Conservation (phyloP, 805 yeast genomes). For the Brettanomyces sp. region DNA sequence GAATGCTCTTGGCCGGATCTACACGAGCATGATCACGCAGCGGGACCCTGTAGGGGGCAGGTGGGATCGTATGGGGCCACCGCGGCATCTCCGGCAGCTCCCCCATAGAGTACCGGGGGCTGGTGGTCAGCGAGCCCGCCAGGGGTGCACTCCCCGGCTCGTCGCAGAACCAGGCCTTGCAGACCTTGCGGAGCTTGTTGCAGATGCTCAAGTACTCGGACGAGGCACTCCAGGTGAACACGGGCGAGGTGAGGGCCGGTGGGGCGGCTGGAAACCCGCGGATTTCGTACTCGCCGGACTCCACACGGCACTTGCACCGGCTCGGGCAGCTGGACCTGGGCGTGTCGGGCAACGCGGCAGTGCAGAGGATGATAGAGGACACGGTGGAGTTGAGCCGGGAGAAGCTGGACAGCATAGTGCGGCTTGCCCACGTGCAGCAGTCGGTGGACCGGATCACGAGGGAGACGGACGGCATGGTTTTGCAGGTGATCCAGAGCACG, state of each 20-base stretch:
- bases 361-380: slow-evolving; percentile 53
- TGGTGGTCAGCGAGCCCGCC: no score
- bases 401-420: slow-evolving; percentile 59
- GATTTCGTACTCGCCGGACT: slow-evolving; percentile 47
- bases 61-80: no score
- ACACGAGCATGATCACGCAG: slow-evolving; percentile 22
- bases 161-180: no score
- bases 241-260: slow-evolving; percentile 43
- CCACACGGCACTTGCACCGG: slow-evolving; percentile 44
- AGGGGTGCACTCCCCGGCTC: no score
- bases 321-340: slow-evolving; percentile 33
- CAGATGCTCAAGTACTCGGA: slow-evolving; percentile 59
- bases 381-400: slow-evolving; percentile 50
- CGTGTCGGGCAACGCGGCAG: slow-evolving; percentile 54
- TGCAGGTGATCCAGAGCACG: slow-evolving; percentile 54
- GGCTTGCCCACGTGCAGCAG: slow-evolving; percentile 66
- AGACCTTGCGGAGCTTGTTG: slow-evolving; percentile 27
- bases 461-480: slow-evolving; percentile 67
- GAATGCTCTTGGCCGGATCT: slow-evolving; percentile 34
- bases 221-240: slow-evolving; percentile 63
- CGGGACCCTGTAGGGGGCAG: no score
- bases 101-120: no score
- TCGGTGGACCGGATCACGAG: slow-evolving; percentile 68
- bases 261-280: slow-evolving; percentile 11
- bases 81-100: no score